Base-by-base conservation (phyloP, 1,284 basidiomycete species). In the Papiliotrema flavescens region DNA sequence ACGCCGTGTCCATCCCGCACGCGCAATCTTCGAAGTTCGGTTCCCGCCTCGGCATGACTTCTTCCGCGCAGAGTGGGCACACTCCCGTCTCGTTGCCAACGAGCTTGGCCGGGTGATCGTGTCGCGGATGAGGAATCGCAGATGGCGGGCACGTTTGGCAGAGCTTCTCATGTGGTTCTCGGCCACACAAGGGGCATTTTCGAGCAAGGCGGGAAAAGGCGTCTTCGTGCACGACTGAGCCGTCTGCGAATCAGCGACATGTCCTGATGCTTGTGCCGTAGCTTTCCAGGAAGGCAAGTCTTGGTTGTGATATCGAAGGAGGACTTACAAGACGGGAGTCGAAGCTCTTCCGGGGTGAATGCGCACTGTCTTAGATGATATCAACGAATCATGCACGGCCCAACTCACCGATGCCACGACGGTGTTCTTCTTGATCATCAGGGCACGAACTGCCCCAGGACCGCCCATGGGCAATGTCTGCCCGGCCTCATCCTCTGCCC, bases 391-490 rank as follows among this genome's bases (percentile, higher is more conserved):
- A 39, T 15, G 20, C 20, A n/a, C 14, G 20, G 22, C 8, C 15
- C 19, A 20, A 59, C 65, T 60, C 49, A 69, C 66, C 19, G 67
- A 67, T n/a, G 69, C 66, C 17, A 71, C 46, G 15, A 55, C 54
- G 20, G 65, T 54, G 1, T 65, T 63, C 26, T 62, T 62, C 13
- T 59, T 55, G 35, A 70, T 52, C 40, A 60, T 59, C 26, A 71
- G 46, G 39, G 67, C 53, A 17, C 69, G 43, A 46, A 69, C 51
- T 1, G 57, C 64, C 7, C 67, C 69, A 0, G 67, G 63, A 28
- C 63, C 63, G 48, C 11, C 52, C 22, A 8, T 24, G 13, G 19
- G 62, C 19, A 48, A 39, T 1, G 50, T 46, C 5, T 53, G 26
- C 2, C 64, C 65, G 1, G 24, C 3, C 23, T 64, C 53, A 39